Conservation (phyloP, 345 rosid genomes). For the Moricandia moricandioides region DNA sequence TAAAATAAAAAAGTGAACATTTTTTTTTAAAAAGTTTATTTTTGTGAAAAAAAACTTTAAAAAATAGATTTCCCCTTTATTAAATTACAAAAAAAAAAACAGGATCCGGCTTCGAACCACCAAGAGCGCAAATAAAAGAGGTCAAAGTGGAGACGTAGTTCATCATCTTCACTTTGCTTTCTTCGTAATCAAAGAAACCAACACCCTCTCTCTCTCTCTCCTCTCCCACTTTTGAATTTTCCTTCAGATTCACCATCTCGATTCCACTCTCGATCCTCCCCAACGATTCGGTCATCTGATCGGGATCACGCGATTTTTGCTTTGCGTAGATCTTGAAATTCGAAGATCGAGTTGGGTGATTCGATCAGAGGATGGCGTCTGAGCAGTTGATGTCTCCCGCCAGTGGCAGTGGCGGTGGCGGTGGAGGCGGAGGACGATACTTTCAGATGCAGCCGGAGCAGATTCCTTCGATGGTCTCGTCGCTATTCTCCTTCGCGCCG, state of each 20-base stretch:
- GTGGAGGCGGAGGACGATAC: conserved; percentile 59
- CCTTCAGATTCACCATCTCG: conserved; percentile 20
- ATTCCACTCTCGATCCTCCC: conserved; percentile 14
- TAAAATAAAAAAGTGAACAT: too few relatives aligned
- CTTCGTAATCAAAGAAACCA: conserved; percentile 17
- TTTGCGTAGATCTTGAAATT: conserved; percentile 17
- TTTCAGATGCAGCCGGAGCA: conserved; percentile 75
- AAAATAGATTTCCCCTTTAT: too few relatives aligned
- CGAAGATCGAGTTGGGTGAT: not conserved
- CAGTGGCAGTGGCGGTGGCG: conserved; percentile 43
- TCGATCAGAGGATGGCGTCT: conserved; percentile 48
- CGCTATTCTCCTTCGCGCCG: conserved; percentile 53
- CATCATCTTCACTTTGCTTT: conserved; percentile 27
- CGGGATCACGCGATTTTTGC: not conserved
- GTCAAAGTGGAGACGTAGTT: conserved; percentile 31
- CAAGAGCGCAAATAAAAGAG: not conserved
- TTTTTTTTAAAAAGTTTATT: too few relatives aligned
- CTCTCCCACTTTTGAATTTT: conserved; percentile 29
- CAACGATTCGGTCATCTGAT: not conserved
- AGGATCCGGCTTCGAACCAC: conserved; percentile 16
- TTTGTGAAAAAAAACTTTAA: too few relatives aligned
- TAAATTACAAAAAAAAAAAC: not conserved
- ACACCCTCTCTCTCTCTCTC: conserved; percentile 26
- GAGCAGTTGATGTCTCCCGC: conserved; percentile 68
- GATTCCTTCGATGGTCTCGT: conserved; percentile 47